A percentile compares a stretch with the other conserved stretches of the same genome.
phyloP scores from a whole-genome alignment of 495 filamentous ascomycete species.

The Penicillium steckii region DNA sequence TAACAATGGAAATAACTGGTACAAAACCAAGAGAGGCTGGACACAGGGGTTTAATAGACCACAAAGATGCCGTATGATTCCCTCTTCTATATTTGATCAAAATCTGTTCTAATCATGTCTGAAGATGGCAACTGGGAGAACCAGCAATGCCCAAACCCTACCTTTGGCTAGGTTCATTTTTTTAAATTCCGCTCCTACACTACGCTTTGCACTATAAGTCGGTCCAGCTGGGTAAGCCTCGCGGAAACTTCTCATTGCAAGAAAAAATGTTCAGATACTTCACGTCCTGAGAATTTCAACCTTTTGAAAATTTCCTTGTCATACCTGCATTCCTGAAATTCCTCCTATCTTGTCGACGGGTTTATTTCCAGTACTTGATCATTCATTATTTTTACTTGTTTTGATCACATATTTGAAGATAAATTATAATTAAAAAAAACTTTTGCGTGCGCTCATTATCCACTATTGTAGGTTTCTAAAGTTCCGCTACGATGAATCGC shows the following conservation, averaged over 20 bases:
- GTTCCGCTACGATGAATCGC: neutral
- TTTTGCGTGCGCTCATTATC: neutral
- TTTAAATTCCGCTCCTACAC: neutral
- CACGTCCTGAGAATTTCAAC: neutral
- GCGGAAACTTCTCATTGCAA: neutral
- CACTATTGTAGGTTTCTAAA: neutral
- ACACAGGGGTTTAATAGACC: neutral
- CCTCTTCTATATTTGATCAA: neutral
- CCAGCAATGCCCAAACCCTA: neutral
- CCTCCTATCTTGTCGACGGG: neutral
- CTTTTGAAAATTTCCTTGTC: neutral
- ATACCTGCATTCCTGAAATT: neutral
- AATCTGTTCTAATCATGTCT: neutral
- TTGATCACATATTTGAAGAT: too few relatives aligned
- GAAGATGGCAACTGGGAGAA: neutral
- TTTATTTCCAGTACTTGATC: neutral
- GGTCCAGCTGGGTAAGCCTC: neutral
- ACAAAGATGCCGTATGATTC: neutral
- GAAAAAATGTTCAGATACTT: neutral
- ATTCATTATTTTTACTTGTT: neutral
- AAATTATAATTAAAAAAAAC: neutral
- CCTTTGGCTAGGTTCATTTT: neutral
- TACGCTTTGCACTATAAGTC: neutral
- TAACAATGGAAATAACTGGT: too few relatives aligned
- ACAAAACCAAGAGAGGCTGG: constrained; percentile 1